Base-by-base conservation (phyloP, 78 protist genomes). In the Trichosphaerium sp. region DNA sequence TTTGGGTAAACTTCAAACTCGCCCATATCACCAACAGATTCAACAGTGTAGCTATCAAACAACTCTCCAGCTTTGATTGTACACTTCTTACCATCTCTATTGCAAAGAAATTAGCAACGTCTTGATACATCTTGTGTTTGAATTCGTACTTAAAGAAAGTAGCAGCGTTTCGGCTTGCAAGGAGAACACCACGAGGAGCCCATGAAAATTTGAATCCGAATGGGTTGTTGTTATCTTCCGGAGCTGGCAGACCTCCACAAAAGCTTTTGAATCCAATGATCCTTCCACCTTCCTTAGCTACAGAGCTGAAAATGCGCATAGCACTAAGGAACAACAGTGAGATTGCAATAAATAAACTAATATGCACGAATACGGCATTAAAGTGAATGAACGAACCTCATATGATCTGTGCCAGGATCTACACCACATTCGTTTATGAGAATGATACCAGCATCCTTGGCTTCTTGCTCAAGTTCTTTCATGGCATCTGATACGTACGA, bases 211-310 rank as follows among this genome's bases (percentile, higher is more conserved):
- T 85, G 82, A 76, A 85, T 5, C 64, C 66, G 48, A 83, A 37
- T n/a, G 81, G 66, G 42, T 54, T 60, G 38, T 65, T 11, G 18
- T 81, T 63, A 31, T 32, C 65, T 39, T 85, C 86, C 18, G 90
- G 87, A 11, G 85, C 65, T 0, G 90, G 90, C 12, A 85, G 69
- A 3, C 85, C 90, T 12, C 90, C 90, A 52, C 85, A 75, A 35
- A 23, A 7, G 4, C 74, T 57, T 18, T 32, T 0, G 71, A 78
- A 54, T 34, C 43, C 29, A 32, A 34, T 54, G 59, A 54, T 54
- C 43, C 29, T 35, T 34, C 59, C 59, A 34, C 59, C 59, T 6
- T 54, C 59, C 6, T n/a, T 10, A 10, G 6, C 10, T 6, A 54
- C 59, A 10, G 10, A 10, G 59, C 32, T 21, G 59, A 54, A 34